Evolutionary conservation across 1,284 basidiomycete species (phyloP), one percentile per base, ranked within the genome.

Genomic region (Papiliotrema terrestris): DNA sequence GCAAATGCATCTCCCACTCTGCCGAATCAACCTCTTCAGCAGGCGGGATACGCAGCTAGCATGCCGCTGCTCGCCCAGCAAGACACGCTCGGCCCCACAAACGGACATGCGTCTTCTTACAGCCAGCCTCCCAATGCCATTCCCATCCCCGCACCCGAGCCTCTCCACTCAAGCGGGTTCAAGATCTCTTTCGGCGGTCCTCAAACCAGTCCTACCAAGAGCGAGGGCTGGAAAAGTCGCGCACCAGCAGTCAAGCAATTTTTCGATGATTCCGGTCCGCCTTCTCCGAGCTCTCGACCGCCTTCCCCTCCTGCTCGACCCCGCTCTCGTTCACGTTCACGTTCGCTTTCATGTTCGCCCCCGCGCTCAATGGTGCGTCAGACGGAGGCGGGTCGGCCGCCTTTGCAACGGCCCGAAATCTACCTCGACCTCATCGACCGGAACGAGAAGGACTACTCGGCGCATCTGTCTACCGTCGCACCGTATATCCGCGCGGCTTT

Each of bases 401-500:
- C 52, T 17, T 29, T 49, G 22, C 52, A 49, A 19, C 43, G 5
- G 14, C 45, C 53, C 2, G 19, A 55, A 35, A 41, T 49, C 9
- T 63, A 61, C 36, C 55, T 63, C 19, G 56, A 66, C 17, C 58
- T 57, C 20, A 49, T 68, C 25, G 60, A 56, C 11, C 63, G 49
- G 8, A 62, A 62, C 32, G 63, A 68, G 48, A 45, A 52, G 17
- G 44, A 57, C 35, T 70, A 68, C 41, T 49, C 58, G 29, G 47
- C 46, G 20, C 61, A 68, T 44, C 29, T 66, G 2, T 49, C 51
- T 35, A 54, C 59, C 2, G 58, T 72, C 2, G 61, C 70, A 9
- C 71, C 71, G 4, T 75, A 72, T 49, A 61, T 75, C 26, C 57
- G 62, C 29, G 62, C 69, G 0, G 73, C 73, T 1, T 75, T 73